A percentile compares a stretch with the other conserved stretches of the same genome.
Evolutionary conservation across 2,329 filamentous ascomycete genomes (phyloP).

Genomic region (Ceratocystis smalleyi): DNA sequence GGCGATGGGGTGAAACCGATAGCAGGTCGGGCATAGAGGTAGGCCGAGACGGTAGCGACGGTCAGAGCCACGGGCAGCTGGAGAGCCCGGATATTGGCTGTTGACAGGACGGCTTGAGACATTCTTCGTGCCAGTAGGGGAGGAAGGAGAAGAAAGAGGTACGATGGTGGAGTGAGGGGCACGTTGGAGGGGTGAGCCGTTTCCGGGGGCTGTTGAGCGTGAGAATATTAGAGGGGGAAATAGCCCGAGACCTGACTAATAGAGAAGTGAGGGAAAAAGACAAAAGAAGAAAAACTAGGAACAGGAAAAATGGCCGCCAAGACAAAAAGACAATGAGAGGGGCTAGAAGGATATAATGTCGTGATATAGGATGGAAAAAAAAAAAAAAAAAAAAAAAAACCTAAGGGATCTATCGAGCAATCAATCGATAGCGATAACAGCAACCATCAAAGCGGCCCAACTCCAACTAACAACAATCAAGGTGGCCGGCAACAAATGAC

Average conservation of each 20-base stretch:
- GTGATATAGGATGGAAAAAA: constrained; percentile 1
- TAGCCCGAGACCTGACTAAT: neutral
- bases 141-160: neutral
- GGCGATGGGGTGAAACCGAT: constrained; percentile 17
- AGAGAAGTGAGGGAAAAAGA: neutral
- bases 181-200: neutral
- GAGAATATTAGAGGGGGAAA: neutral
- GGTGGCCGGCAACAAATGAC: neutral
- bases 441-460: neutral
- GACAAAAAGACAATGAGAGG: constrained; percentile 3
- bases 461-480: neutral
- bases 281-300: neutral
- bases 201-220: neutral
- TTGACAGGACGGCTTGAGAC: constrained; percentile 13
- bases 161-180: neutral
- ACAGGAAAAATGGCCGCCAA: neutral
- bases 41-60: constrained; percentile 25
- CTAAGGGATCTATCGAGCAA: neutral
- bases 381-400: too few relatives aligned
- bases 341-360: neutral
- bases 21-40: constrained; percentile 23
- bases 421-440: neutral
- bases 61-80: constrained; percentile 15
- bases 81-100: constrained; percentile 16
- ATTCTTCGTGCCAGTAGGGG: neutral